phyloP scores from a whole-genome alignment of 2,329 filamentous ascomycete genomes.

The Aspergillus sp. region DNA sequence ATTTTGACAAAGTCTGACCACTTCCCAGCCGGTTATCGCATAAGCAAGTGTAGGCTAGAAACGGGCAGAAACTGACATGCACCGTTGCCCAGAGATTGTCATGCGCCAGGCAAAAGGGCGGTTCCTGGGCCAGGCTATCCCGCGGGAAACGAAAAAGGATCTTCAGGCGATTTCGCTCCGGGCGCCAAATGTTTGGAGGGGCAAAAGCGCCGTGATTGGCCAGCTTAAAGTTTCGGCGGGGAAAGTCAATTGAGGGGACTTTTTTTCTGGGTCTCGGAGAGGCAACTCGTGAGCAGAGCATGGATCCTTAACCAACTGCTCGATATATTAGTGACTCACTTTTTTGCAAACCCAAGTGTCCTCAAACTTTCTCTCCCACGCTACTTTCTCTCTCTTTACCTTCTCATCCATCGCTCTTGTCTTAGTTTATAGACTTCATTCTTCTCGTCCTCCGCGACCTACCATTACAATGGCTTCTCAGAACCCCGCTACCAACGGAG shows the following conservation, averaged over 20 bases:
- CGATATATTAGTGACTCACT: constrained; percentile 28
- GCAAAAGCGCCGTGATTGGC: constrained; percentile 10
- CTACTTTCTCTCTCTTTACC: constrained; percentile 9
- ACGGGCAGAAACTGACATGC: neutral
- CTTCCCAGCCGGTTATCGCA: neutral
- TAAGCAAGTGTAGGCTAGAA: constrained; percentile 9
- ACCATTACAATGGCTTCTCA: constrained; percentile 40
- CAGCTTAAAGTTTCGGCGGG: constrained; percentile 4
- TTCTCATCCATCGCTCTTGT: constrained; percentile 11
- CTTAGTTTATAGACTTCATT: constrained; percentile 9
- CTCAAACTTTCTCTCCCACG: neutral
- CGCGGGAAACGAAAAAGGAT: constrained; percentile 15
- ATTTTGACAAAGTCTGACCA: neutral
- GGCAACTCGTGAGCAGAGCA: neutral
- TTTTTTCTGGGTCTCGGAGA: constrained; percentile 8
- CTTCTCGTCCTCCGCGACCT: neutral
- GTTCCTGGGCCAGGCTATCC: constrained; percentile 10
- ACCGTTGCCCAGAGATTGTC: neutral
- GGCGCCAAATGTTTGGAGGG: constrained; percentile 12
- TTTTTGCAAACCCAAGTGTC: neutral
- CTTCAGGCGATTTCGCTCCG: constrained; percentile 12
- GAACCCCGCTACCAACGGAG: constrained; percentile 34
- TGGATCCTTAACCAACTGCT: neutral
- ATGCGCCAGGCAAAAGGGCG: neutral
- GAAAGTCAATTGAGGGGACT: constrained; percentile 1